Base-by-base conservation (phyloP, 1,284 basidiomycete genomes). In the Cystobasidium slooffiae region DNA sequence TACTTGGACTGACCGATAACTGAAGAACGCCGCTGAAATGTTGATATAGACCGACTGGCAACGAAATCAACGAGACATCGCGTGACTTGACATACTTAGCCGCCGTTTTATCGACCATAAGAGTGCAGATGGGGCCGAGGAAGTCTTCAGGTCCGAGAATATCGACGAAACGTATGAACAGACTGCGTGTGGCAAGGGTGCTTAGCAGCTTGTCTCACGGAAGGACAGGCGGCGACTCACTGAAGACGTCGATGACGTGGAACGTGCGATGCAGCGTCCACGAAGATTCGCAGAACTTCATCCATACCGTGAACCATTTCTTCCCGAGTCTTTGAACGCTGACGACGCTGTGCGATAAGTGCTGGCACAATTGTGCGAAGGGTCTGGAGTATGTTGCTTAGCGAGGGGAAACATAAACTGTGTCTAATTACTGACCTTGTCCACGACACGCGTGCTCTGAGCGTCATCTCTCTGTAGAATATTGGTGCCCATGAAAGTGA, bases 401-500 rank as follows among this genome's bases (percentile, higher is more conserved):
- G 69, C 47, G 72, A 31, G 80, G 46, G 10, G 1, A 44, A n/a
- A 22, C 20, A 51, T 4, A n/a, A 20, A 44, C 39, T 16, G 18
- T n/a, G 6, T 39, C 3, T 24, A 4, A 0, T 31, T 58, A 51
- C 80, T 75, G 68, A 92, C 92, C 86, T 91, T 92, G 81, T 97
- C 94, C 12, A 99, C 92, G 5, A 99, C 94, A 41, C 89, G 88
- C 84, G 97, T 95, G 81, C 92, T 96, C 83, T 95, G 96, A 0
- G 91, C 88, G 81, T 99, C 97, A 80, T 99, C 97, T 58, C 95
- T 87, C 82, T 97, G 94, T 84, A 99, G 91, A 24, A 98, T 90
- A 75, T 94, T 94, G 8, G 93, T 92, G 39, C 97, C 96, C 90
- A 99, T 97, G 84, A 98, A 99, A 0, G 96, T 98, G 84, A 99